Base-by-base conservation (phyloP, 495 filamentous ascomycete species). In the Chaetomidium leptoderma region DNA sequence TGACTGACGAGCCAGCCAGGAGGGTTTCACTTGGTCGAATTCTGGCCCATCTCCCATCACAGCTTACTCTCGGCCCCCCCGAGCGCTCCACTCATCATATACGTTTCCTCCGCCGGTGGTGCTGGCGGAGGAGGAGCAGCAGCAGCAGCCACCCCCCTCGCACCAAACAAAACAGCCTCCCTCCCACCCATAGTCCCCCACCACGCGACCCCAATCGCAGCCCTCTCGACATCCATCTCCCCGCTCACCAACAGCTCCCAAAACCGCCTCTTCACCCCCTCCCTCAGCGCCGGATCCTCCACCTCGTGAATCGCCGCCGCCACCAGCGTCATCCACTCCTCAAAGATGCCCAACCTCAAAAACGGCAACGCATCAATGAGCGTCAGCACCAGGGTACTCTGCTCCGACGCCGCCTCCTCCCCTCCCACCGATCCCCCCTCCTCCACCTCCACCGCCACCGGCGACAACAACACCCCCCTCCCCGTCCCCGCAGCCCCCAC, bases 141-240 rank as follows among this genome's bases (percentile, higher is more conserved):
- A 4, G 11, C 39, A 17, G 16, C 23, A 5, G 11, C 46, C 4
- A 37, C 21, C 36, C 23, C 16, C 29, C 9, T 27, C 9, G n/a
- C n/a, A n/a, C 60, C 60, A 59, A 52, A 69, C 42, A 74, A 46
- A 5, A 78, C 68, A 32, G 72, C 67, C 55, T 76, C 67, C 30
- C 71, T 59, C 2, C 76, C 76, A 0, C 76, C 76, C 42, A 67
- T 65, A 5, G 70, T 76, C 8, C 75, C 74, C 93, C 93, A 98
- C 93, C 93, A 98, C 13, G 83, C 82, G 27, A 95, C 86, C 56
- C 86, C 92, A 44, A 89, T 76, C 47, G 87, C 84, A 10, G 89
- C 85, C 26, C 90, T 78, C 63, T 95, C 89, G 46, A 95, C 83
- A 74, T 97, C 92, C 86, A 97, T 92, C 73, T 97, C 92, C 8